Evolutionary conservation across 495 filamentous ascomycete species (phyloP), one percentile per base, ranked within the genome.

Genomic region (Aspergillus affinis): DNA sequence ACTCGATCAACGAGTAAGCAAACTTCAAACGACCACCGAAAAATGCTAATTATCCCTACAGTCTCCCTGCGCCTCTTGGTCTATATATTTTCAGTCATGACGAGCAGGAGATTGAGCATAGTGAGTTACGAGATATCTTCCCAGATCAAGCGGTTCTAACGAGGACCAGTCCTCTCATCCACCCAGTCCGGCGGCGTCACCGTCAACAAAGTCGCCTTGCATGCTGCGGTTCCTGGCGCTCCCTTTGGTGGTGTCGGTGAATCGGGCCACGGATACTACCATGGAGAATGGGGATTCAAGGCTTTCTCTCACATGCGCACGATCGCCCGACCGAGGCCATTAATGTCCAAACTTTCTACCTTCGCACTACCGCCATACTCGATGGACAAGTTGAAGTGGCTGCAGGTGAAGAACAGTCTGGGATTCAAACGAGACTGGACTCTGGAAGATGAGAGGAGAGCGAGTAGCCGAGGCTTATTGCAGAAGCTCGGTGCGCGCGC

Each of bases 221-320:
- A 95, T 71, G 79, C 66, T 9, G 59, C 60, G 4, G 62, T 90
- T 51, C 79, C 84, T 17, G 88, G 84, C 5, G 74, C 92, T 5
- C 79, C 90, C 41, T 95, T 97, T 62, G 92, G 92, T 54, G 91
- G 91, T 52, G 88, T 94, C 17, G 92, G 92, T 46, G 80, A 86
- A 57, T 88, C 84, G 17, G 92, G 92, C 44, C 81, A 81, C 55
- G 92, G 92, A 48, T 76, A 81, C 6, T 95, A 96, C 71, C 84
- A 88, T 66, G 92, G 92, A 53, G 81, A 82, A 62, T 80, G 86
- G 36, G 85, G 83, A n/a, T 91, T 92, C 75, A 87, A 93, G 62
- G 79, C 77, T 65, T 97, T 96, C 76, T 86, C 69, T 8, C 86
- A 94, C 74, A 76, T 85, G 18, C 84, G 91, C 54, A 84, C 82